Base-by-base conservation (phyloP, 345 rosid genomes). In the Tarenaya hassleriana region DNA sequence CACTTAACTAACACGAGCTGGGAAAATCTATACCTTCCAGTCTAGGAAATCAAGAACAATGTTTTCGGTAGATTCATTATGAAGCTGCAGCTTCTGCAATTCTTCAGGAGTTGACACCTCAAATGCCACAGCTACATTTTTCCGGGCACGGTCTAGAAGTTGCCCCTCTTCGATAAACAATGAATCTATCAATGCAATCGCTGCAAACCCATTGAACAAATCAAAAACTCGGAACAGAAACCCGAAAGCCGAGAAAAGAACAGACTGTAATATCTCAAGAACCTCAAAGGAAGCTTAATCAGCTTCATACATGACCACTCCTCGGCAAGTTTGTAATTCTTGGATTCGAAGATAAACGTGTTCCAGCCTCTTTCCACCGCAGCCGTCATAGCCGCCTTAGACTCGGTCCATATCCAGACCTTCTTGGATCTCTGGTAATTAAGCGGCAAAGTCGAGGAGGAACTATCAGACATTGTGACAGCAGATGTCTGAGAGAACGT, bases 341-440 rank as follows among this genome's bases (percentile, higher is more conserved):
- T 41, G 9, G 75, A 57, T 24, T 71, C 46, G 75, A 82, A 86
- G 34, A 86, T 1, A 72, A 90, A 78, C n/a, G 88, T 86, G 68
- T 73, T 86, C 95, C 95, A 90, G 1, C 95, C 97, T 56, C 94
- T 75, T 71, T 86, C 94, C 5, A 90, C 95, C 7, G 95, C 83
- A 62, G 75, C 71, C 10, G 86, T 77, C 91, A 86, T 84, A 4
- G 84, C 91, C 21, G 77, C 74, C 71, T 82, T 82, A 64, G 60
- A 75, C 65, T 80, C 71, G 8, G 83, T 90, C 88, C 90, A 86
- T 47, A 86, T 64, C 94, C 95, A 90, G 19, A 86, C 86, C 62
- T 61, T 69, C 82, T 90, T 84, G 16, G 77, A 55, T 35, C 48
- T 46, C 55, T 67, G 73, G 47, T 57, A 74, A 15, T 40, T 52